Evolutionary conservation across 495 filamentous ascomycete genomes (phyloP).

Genomic region (Daldinia loculata): DNA sequence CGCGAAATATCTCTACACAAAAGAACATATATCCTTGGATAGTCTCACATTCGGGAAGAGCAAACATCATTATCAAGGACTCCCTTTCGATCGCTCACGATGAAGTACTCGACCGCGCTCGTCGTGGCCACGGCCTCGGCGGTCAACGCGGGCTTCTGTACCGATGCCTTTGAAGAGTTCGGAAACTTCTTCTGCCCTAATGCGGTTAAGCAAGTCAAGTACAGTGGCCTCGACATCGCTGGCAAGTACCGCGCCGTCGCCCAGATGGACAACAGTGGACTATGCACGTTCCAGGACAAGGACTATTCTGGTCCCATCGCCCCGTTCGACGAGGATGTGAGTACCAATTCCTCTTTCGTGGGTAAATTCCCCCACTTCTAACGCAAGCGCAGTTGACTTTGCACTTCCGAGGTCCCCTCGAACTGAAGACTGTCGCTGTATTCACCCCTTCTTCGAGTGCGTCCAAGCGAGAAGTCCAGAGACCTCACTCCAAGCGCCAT

Average conservation of each 20-base stretch:
- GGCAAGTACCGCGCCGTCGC: slow-evolving; percentile 69
- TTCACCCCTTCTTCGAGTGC: slow-evolving; percentile 57
- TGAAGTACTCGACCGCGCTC: slow-evolving; percentile 43
- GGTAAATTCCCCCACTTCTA: slow-evolving; percentile 18
- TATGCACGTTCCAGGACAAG: slow-evolving; percentile 58
- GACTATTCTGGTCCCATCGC: slow-evolving; percentile 66
- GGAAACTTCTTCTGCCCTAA: slow-evolving; percentile 66
- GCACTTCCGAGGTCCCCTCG: slow-evolving; percentile 73
- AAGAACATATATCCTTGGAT: slow-evolving; percentile 19
- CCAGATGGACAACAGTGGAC: slow-evolving; percentile 64
- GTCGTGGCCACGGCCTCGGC: slow-evolving; percentile 43
- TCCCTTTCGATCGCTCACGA: slow-evolving; percentile 15
- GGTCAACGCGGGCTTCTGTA: slow-evolving; percentile 42
- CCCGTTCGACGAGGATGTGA: slow-evolving; percentile 73
- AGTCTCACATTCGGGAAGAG: slow-evolving; percentile 4
- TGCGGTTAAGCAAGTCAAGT: slow-evolving; percentile 65
- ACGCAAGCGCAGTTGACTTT: slow-evolving; percentile 64
- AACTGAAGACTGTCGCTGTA: slow-evolving; percentile 69
- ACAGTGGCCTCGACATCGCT: slow-evolving; percentile 62
- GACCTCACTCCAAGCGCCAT: slow-evolving; percentile 50
- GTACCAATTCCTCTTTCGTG: slow-evolving; percentile 34
- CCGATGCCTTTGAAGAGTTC: slow-evolving; percentile 41
- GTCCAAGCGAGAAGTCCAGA: slow-evolving; percentile 36
- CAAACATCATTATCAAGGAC: slow-evolving; percentile 28
- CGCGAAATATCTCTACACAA: slow-evolving; percentile 14